Base-by-base conservation (phyloP, 2,329 filamentous ascomycete genomes). In the Fusarium nanum region DNA sequence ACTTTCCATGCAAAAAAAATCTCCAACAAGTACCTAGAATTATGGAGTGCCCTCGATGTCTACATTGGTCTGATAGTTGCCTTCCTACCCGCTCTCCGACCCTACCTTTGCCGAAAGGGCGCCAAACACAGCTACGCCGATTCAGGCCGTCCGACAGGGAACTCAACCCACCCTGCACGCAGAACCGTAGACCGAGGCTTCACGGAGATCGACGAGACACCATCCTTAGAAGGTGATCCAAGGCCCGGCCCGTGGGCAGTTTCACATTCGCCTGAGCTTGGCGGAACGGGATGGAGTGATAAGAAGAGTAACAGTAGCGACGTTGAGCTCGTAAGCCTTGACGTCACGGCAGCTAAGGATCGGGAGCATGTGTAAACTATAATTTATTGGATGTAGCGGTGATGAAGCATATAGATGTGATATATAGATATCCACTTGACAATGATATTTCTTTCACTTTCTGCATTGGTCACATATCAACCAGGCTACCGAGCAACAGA, bases 51-150 rank as follows among this genome's bases (percentile, higher is more conserved):
- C 5, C 57, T 74, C 7, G 72, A 74, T 4, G 56, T 27, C 9
- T 67, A 68, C 3, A 55, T 74, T 2, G 68, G 68, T 1, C 59
- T 74, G 2, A 72, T 74, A 9, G 49, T 74, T 4, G 70, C 72
- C 2, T 74, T 70, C 9, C 57, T 75, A 1, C 72, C 72, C 2
- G 61, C 72, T 13, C 64, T 75, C 0, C 59, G 72, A 1, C 72
- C 72, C 10, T 75, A 68, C 13, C 67, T 74, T 10, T 63, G 49
- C 2, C 41, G 45, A 18, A 61, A 61, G 20, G 54, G 42, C 5
- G 48, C 56, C 18, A 56, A 56, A 12, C 60, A 55, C 32, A 46
- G 60, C 1, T 72, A 72, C 32, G 44, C 30, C n/a, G 56, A 67
- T 13, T 72, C 69, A 0, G 56, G 44, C 6, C 37, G 58, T 32